phyloP scores from a whole-genome alignment of 2,329 filamentous ascomycete genomes.

The Cryphonectria nitschkei region DNA sequence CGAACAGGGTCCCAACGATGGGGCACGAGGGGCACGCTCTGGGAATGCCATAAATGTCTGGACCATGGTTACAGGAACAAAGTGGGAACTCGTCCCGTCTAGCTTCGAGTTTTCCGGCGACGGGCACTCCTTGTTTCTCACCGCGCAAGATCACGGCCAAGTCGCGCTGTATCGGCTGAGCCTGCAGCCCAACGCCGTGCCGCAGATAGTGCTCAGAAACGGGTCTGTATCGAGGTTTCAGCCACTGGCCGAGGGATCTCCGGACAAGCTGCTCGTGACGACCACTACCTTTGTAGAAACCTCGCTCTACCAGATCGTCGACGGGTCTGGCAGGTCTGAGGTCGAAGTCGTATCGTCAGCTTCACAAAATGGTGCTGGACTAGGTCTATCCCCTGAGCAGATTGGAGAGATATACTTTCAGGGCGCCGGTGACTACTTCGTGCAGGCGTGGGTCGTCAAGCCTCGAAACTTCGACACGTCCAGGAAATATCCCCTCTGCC shows the following conservation, averaged over 20 bases:
- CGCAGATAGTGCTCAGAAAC: constrained; percentile 33
- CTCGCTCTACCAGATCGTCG: constrained; percentile 43
- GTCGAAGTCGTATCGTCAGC: constrained; percentile 38
- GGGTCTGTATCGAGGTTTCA: constrained; percentile 37
- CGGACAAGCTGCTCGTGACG: constrained; percentile 41
- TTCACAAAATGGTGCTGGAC: constrained; percentile 38
- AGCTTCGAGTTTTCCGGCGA: constrained; percentile 42
- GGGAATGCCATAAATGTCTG: constrained; percentile 37
- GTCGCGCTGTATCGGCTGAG: constrained; percentile 40
- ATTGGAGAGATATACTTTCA: constrained; percentile 47
- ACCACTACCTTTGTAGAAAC: constrained; percentile 44
- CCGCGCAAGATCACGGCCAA: constrained; percentile 41
- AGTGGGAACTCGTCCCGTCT: constrained; percentile 37
- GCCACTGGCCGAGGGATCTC: constrained; percentile 34
- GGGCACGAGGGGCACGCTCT: background rate
- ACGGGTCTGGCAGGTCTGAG: constrained; percentile 31
- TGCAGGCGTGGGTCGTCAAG: constrained; percentile 46
- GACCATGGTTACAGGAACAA: constrained; percentile 34
- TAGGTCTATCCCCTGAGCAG: constrained; percentile 42
- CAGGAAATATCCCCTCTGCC: constrained; percentile 43
- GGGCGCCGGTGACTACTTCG: constrained; percentile 39
- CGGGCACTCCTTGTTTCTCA: constrained; percentile 40
- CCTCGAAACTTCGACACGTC: constrained; percentile 43
- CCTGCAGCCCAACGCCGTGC: constrained; percentile 36
- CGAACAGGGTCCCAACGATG: constrained; percentile 28